Conservation (phyloP, 306 rosid genomes). For the Cicer arietinum region DNA sequence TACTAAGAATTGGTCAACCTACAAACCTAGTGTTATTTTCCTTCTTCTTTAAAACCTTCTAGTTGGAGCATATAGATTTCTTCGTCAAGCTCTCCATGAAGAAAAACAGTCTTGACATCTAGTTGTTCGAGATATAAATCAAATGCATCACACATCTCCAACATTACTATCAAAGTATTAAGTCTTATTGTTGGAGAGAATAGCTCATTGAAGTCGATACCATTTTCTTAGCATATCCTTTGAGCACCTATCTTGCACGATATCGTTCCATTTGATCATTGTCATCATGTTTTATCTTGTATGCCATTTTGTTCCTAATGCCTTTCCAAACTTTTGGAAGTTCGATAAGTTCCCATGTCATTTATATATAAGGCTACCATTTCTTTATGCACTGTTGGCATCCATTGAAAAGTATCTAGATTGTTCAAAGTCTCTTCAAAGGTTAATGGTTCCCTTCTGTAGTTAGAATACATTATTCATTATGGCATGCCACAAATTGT, state of each 20-base stretch:
- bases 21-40: neutral
- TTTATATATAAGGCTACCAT: no score
- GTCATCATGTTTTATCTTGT: neutral
- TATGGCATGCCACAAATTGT: neutral
- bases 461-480: no score
- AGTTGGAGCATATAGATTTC: neutral
- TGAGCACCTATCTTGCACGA: neutral
- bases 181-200: no score
- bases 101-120: no score
- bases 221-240: neutral
- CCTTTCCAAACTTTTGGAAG: neutral
- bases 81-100: no score
- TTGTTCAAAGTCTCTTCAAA: neutral
- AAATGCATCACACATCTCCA: no score
- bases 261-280: neutral
- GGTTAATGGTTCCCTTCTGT: neutral
- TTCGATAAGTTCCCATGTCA: no score
- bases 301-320: neutral
- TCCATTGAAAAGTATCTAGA: neutral
- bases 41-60: neutral
- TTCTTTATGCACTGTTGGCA: no score
- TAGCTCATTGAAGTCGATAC: neutral
- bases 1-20: neutral
- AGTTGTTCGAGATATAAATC: no score
- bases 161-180: no score